Evolutionary conservation across 2,329 filamentous ascomycete species (phyloP).

Genomic region (Monosporascus sp.): DNA sequence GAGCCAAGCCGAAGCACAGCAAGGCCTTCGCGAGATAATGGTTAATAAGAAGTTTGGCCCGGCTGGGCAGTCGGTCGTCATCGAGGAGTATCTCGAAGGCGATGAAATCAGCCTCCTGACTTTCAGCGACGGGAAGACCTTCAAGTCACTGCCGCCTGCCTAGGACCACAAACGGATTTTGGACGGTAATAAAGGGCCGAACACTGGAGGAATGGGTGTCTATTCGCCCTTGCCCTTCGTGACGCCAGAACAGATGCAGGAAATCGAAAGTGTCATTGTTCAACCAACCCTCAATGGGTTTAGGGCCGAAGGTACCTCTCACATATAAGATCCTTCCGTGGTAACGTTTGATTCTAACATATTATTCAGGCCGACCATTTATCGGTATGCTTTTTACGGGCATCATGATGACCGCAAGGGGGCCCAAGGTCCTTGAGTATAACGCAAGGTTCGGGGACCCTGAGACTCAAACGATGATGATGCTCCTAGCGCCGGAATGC

Average conservation of each 20-base stretch:
- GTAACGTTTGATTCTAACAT: too few species aligned
- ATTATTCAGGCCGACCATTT: constrained; percentile 44
- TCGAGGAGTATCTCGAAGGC: constrained; percentile 88
- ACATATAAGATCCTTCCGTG: too few species aligned
- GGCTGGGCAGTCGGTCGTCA: constrained; percentile 88
- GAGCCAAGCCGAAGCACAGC: constrained; percentile 74
- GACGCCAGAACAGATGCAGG: constrained; percentile 66
- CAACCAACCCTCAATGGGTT: constrained; percentile 84
- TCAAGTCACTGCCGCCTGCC: constrained; percentile 78
- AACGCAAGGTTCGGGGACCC: constrained; percentile 77
- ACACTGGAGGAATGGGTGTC: constrained; percentile 97
- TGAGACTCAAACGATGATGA: constrained; percentile 58
- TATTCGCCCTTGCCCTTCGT: constrained; percentile 86
- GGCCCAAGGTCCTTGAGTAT: constrained; percentile 71
- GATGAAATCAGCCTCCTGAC: constrained; percentile 89
- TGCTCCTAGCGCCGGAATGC: too few species aligned
- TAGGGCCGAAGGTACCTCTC: constrained; percentile 52
- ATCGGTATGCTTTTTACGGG: constrained; percentile 77
- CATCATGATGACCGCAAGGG: constrained; percentile 69
- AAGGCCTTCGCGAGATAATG: constrained; percentile 86
- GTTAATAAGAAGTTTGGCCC: constrained; percentile 79
- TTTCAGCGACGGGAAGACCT: constrained; percentile 83
- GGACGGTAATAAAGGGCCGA: constrained; percentile 84
- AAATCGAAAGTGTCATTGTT: constrained; percentile 76
- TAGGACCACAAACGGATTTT: constrained; percentile 96